These are phyloP conservation scores for Penicillium sp. DNA, from an alignment of 2,329 filamentous ascomycete genomes.

Conservation along the genomic window DNA sequence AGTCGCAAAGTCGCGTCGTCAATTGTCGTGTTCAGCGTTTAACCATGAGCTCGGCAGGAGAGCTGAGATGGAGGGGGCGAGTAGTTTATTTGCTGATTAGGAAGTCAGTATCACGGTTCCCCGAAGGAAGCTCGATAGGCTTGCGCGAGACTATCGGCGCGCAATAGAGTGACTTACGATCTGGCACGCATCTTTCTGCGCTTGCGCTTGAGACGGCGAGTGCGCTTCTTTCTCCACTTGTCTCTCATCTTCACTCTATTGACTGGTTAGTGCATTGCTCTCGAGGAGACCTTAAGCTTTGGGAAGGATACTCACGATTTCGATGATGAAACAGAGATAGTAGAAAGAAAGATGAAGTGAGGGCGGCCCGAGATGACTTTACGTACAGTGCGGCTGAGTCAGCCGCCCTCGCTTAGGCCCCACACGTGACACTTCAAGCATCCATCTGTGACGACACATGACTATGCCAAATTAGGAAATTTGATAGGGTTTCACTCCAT, in stretches of 20 bases:
- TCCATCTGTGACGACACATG: conserved; percentile 5
- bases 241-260: conserved; percentile 61
- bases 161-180: conserved; percentile 58
- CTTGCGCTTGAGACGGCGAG: conserved; percentile 98
- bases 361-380: conserved; percentile 31
- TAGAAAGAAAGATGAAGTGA: conserved; percentile 33
- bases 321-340: conserved; percentile 38
- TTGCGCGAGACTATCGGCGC: background rate
- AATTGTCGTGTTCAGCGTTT: conserved; percentile 35
- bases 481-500: conserved; percentile 5
- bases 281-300: background rate
- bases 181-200: conserved; percentile 99
- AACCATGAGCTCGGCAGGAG: conserved; percentile 30
- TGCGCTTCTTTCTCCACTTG: conserved; percentile 99
- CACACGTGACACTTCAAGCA: conserved; percentile 4
- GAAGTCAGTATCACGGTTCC: conserved; percentile 26
- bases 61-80: conserved; percentile 50
- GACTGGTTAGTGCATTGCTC: conserved; percentile 14
- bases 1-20: conserved; percentile 28
- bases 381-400: conserved; percentile 37
- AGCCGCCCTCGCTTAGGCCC: conserved; percentile 18
- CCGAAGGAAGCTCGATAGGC: background rate
- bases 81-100: conserved; percentile 57
- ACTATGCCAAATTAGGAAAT: conserved; percentile 7
- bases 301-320: conserved; percentile 33